Evolutionary conservation across 116 monocot genomes (phyloP), one percentile per base, ranked within the genome.

Genomic region (Dioscorea cayenensis): DNA sequence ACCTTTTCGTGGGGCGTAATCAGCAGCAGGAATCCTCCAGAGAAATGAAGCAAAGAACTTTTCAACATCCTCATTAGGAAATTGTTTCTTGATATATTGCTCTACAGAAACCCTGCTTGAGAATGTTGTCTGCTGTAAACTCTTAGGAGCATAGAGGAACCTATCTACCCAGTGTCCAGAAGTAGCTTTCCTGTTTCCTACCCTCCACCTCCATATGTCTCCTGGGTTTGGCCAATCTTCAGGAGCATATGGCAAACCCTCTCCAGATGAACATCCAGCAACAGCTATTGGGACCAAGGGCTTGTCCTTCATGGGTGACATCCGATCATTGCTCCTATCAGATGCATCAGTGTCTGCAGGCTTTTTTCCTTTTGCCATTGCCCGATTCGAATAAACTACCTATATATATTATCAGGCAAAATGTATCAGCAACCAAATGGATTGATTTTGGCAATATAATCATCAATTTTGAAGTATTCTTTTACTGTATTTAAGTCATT

Each of bases 201-300:
- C 85, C 49, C 69, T 82, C 87, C 90, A 91, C n/a, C 67, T 59
- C 90, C 90, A 91, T 28, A 51, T 52, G 81, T 91, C 90, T 59
- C 87, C 90, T 67, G 71, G 75, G 69, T 22, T 19, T 22, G 90
- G 90, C 87, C 87, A 91, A 72, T 73, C 70, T 77, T 80, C 87
- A 69, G 90, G 90, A 62, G 90, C 90, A 74, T 83, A 91, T 59
- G 87, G 90, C 48, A 90, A 71, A 67, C 90, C 90, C 59, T 62
- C 66, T 65, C 90, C 90, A 28, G 76, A 82, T 29, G 87, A 67
- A 82, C 75, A 49, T 51, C 36, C 65, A 51, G 37, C 51, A 62
- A 83, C 89, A 51, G 89, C 80, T 62, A 58, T 52, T 8, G 64
- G 43, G 71, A 74, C 77, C 36, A 80, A 28, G 25, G 28, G 28